phyloP scores from a whole-genome alignment of 345 rosid genomes.

The Bruguiera parviflora region DNA sequence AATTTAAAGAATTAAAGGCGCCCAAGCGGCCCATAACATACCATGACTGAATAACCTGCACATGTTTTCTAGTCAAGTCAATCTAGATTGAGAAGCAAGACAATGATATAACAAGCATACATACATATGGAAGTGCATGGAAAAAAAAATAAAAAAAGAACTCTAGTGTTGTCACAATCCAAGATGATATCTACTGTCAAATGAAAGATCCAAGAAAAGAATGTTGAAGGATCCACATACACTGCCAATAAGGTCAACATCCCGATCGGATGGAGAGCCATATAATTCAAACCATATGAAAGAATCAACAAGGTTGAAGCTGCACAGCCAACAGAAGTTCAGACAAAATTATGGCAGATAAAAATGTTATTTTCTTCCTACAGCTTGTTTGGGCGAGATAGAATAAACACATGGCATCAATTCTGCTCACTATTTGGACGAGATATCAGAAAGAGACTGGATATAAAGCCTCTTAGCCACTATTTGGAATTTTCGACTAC shows the following conservation, averaged over 20 bases:
- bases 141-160: neutral
- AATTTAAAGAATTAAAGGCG: slow-evolving; percentile 82
- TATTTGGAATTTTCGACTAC: no score
- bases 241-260: slow-evolving; percentile 77
- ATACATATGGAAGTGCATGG: neutral
- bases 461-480: neutral
- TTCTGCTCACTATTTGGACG: no score
- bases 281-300: slow-evolving; percentile 84
- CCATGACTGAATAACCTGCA: slow-evolving; percentile 89
- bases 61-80: neutral
- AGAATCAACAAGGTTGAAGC: slow-evolving; percentile 84
- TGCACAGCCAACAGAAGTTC: slow-evolving; percentile 28
- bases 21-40: slow-evolving; percentile 96
- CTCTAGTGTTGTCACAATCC: neutral
- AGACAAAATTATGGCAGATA: neutral
- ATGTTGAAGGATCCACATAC: slow-evolving; percentile 35
- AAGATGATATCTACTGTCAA: slow-evolving; percentile 1
- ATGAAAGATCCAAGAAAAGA: slow-evolving; percentile 16
- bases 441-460: no score
- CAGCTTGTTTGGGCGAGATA: neutral
- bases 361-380: neutral
- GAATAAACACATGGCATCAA: neutral
- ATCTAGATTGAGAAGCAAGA: neutral
- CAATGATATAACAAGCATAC: neutral
- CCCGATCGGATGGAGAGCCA: slow-evolving; percentile 81